A percentile compares a stretch with the other conserved stretches of the same genome.
phyloP scores from a whole-genome alignment of 768 basidiomycete genomes.

The Tulasnella sp. region DNA sequence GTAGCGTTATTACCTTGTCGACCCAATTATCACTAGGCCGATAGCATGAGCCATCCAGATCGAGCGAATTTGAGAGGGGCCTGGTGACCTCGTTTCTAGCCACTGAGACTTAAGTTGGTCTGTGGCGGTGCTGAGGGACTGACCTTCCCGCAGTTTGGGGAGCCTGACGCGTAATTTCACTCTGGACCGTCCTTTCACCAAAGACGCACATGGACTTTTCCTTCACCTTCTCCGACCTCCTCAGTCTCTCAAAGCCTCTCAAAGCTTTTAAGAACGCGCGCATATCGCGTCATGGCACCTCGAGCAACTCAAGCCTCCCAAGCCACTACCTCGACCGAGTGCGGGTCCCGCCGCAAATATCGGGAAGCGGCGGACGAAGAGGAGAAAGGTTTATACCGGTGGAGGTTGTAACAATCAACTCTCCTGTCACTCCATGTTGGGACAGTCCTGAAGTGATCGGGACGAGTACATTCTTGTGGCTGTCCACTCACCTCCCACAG shows the following conservation, averaged over 20 bases:
- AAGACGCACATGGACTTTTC: neutral
- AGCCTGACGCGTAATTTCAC: neutral
- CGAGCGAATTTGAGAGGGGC: no score
- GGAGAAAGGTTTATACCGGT: constrained; percentile 48
- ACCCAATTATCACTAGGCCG: no score
- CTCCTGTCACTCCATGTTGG: no score
- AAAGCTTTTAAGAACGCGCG: neutral
- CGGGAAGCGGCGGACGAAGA: constrained; percentile 38
- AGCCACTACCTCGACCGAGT: constrained; percentile 57
- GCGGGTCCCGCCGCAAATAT: constrained; percentile 31
- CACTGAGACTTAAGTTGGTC: no score
- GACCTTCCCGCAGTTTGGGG: neutral
- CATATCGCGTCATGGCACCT: neutral
- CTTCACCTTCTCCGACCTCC: neutral
- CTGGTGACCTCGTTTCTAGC: no score
- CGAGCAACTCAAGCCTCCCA: constrained; percentile 5
- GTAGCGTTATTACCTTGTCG: no score
- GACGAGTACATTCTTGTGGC: no score
- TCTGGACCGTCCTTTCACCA: neutral
- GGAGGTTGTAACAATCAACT: no score
- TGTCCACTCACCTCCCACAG: no score
- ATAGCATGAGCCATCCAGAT: no score
- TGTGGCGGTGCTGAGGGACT: neutral
- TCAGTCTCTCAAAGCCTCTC: neutral
- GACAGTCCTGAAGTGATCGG: no score